These are phyloP conservation scores for Alternaria tenuissima DNA, from an alignment of 2,329 filamentous ascomycete species.

Conservation along the genomic window DNA sequence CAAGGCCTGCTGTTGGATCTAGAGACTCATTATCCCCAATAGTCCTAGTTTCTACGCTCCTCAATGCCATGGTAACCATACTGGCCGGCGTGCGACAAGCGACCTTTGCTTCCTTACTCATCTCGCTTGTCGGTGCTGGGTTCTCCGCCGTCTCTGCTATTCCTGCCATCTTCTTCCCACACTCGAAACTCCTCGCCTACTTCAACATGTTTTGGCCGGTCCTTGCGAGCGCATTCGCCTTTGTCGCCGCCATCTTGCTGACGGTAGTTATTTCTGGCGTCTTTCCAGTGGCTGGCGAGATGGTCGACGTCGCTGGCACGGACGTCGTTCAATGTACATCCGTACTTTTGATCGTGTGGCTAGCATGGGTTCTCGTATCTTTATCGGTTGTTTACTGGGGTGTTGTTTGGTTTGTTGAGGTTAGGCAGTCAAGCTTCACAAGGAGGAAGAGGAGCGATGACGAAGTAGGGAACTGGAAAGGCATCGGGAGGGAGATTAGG, in stretches of 20 bases:
- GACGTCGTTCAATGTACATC: constrained; percentile 16
- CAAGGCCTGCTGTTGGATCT: background rate
- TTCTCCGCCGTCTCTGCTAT: constrained; percentile 20
- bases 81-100: constrained; percentile 17
- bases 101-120: constrained; percentile 29
- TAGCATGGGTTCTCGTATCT: constrained; percentile 21
- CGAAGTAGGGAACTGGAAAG: constrained; percentile 36
- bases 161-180: constrained; percentile 31
- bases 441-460: constrained; percentile 25
- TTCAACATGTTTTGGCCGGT: constrained; percentile 23
- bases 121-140: constrained; percentile 22
- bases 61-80: background rate
- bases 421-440: constrained; percentile 25
- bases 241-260: constrained; percentile 26
- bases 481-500: constrained; percentile 23
- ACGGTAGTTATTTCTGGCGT: constrained; percentile 20
- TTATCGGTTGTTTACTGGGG: constrained; percentile 30
- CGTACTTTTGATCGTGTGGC: constrained; percentile 30
- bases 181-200: constrained; percentile 33
- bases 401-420: constrained; percentile 39
- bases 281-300: constrained; percentile 2
- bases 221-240: constrained; percentile 16
- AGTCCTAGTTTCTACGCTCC: background rate
- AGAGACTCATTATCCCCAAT: background rate
- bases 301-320: constrained; percentile 21